Conservation (phyloP, 768 basidiomycete genomes). For the Trametes punicea region DNA sequence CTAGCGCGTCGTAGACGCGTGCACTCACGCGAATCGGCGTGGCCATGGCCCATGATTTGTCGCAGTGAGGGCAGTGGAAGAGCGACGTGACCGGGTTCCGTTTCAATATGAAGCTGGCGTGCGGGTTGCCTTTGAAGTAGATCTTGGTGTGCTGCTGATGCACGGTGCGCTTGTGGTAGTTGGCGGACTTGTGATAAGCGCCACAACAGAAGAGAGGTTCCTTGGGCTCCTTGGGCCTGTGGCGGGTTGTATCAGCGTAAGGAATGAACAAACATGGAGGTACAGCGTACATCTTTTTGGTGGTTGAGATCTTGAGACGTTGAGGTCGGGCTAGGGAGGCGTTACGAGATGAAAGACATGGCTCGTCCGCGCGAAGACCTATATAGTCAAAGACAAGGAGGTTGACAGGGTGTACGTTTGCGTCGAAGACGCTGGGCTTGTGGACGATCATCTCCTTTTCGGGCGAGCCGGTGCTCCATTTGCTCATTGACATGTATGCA, state of each 20-base stretch:
- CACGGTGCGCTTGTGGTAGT: slow-evolving; percentile 10
- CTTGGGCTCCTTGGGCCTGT: slow-evolving; percentile 8
- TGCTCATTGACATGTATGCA: not conserved
- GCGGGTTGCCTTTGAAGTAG: not conserved
- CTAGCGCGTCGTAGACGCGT: not conserved
- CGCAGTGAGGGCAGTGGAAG: slow-evolving; percentile 17
- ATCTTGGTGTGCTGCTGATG: slow-evolving; percentile 15
- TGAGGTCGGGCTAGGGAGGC: not conserved
- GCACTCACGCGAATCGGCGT: slow-evolving; percentile 8
- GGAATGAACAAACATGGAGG: not conserved
- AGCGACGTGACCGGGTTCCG: slow-evolving; percentile 9
- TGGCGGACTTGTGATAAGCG: not conserved
- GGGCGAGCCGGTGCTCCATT: not conserved
- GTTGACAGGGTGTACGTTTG: not conserved
- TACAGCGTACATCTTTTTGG: not conserved
- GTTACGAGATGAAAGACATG: not conserved
- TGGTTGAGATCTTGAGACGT: not conserved
- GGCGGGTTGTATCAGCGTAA: not conserved
- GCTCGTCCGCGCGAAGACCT: not conserved
- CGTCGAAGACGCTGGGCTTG: not conserved
- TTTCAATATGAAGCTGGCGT: not conserved
- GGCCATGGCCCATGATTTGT: slow-evolving; percentile 8
- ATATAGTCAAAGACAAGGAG: not conserved
- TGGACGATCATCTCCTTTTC: slow-evolving; percentile 2
- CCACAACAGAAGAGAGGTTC: slow-evolving; percentile 15